Base-by-base conservation (phyloP, 1,284 basidiomycete species). In the Pterulicium gracile region DNA sequence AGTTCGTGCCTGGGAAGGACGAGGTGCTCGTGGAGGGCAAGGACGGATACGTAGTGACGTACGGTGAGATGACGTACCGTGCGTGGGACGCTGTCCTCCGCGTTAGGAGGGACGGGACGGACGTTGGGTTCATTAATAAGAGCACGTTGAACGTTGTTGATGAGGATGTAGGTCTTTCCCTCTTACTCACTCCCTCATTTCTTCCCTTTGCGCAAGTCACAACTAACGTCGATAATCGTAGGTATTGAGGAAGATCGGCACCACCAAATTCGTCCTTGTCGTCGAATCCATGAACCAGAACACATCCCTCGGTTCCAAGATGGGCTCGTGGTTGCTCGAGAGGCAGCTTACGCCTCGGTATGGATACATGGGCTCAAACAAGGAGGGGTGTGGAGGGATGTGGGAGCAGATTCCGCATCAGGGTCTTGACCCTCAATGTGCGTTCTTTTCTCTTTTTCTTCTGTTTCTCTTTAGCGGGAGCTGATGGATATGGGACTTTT, bases 231-330 rank as follows among this genome's bases (percentile, higher is more conserved):
- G 7, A 7, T 17, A n/a, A 39, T 39, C 7, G n/a, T 50, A 81
- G 75, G 68, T 65, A 14, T 75, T 86, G 55, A 72, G 60, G 60
- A 86, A 87, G 68, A 73, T 84, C 46, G 88, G 88, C 15, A 58
- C 67, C 19, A 81, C 72, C 52, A 74, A 72, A 27, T 90, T 90
- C 61, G 85, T 90, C 18, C 73, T 91, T 27, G 77, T 90, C 35
- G 87, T 84, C 18, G 88, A 91, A 65, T 82, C 84, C n/a, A 69
- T 85, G 48, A 90, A 87, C 69, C 81, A 84, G 64, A 88, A 86
- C 76, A 91, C 88, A 12, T 46, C 85, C 81, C 78, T 88, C 55
- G 87, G 86, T 40, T 83, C 80, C 34, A 85, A 81, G 64, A 81
- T 76, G 57, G 88, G 88, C 24, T 87, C 88, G 0, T 90, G 85